Evolutionary conservation across 2,329 filamentous ascomycete genomes (phyloP), one percentile per base, ranked within the genome.

Genomic region (Rutstroemia sydowiana): DNA sequence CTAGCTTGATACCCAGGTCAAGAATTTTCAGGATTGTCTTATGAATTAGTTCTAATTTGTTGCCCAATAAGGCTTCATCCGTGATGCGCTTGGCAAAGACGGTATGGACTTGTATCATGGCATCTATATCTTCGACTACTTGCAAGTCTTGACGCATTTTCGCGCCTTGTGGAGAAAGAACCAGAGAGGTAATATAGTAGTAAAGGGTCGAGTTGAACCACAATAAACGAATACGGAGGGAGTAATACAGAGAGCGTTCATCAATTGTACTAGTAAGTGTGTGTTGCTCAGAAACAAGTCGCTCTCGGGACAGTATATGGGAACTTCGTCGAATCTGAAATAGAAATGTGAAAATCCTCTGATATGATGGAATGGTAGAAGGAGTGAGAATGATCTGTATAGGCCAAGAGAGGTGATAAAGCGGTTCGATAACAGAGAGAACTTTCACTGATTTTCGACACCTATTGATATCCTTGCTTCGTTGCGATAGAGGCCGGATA

Each of bases 131-230:
- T 23, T 77, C 74, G 0, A 88, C 81, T 5, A 71, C 69, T 13
- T 70, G 68, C 47, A 96, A 75, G 0, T 75, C 71, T 2, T 68
- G 65, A 5, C 71, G 70, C 71, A 96, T 77, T 28, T 73, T 71
- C 2, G 68, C 63, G 2, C 76, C 78, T 20, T 81, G 75, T 0
- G 82, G 78, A 0, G 76, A 77, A 1, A 95, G 74, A 1, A 91
- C 86, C 2, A 89, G 76, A 14, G 82, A 84, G 3, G 82, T 84
- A 4, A 95, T 71, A 63, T 95, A 93, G 8, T 83, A 82, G 61
- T 88, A 84, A 1, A 95, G 62, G 0, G 78, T 81, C 57, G 84
- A 85, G 57, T 80, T 79, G 68, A 95, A 92, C 85, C 88, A 92
- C 10, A 90, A 70, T 3, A 95, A 73, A 45, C 78, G 81, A 28